These are phyloP conservation scores for Globisporangium uncinulatum DNA, from an alignment of 352 stramenopile species.

Conservation along the genomic window DNA sequence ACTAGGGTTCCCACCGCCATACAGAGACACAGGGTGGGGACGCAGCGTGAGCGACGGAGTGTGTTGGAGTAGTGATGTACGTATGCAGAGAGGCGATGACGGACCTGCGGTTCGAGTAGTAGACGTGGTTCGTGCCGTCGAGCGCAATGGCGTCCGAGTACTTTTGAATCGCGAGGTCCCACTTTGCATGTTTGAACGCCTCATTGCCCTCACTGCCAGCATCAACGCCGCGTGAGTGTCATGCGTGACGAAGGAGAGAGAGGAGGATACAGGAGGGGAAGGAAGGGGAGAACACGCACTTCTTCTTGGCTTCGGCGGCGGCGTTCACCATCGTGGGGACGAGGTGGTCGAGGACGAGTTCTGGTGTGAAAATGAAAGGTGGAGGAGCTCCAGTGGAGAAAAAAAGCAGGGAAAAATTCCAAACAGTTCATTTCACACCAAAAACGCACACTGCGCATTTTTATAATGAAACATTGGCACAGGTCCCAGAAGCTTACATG, in stretches of 20 bases:
- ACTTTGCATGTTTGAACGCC: constrained; percentile 92
- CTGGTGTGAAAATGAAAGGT: not conserved
- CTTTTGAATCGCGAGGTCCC: constrained; percentile 84
- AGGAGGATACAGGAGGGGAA: not conserved
- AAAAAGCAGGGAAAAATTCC: too few relatives aligned
- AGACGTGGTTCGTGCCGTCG: constrained; percentile 88
- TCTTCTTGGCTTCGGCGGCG: constrained; percentile 80
- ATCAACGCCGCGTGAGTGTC: too few relatives aligned
- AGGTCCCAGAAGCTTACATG: too few relatives aligned
- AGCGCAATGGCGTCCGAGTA: constrained; percentile 91
- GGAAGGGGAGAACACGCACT: constrained; percentile 24
- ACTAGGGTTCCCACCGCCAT: constrained; percentile 17
- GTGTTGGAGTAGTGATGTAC: too few relatives aligned
- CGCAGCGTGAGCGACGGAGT: not conserved
- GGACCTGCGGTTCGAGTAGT: constrained; percentile 92
- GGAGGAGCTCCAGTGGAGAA: not conserved
- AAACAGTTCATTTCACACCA: too few relatives aligned
- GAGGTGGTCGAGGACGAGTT: too few relatives aligned
- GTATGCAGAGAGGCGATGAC: not conserved
- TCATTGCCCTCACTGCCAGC: constrained; percentile 88
- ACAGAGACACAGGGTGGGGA: not conserved
- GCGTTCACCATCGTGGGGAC: constrained; percentile 63
- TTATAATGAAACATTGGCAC: too few relatives aligned
- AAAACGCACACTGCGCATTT: too few relatives aligned
- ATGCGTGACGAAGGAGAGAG: not conserved